Evolutionary conservation across 192 early-diverging fungal genomes (phyloP).

Genomic region (Linnemannia zychae): DNA sequence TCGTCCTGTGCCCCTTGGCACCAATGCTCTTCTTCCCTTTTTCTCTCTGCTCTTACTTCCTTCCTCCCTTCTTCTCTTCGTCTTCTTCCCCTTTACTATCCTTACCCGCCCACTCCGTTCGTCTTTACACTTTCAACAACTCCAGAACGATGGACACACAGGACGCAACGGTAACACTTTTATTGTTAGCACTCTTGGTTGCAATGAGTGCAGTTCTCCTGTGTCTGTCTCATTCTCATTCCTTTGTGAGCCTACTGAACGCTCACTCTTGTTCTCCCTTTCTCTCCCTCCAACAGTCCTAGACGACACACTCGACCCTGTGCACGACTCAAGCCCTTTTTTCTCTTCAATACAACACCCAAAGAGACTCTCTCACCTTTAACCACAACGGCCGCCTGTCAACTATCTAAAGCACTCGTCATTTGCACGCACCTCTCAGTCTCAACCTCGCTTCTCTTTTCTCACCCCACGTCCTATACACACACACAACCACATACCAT

Average conservation of each 20-base stretch:
- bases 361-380: background rate
- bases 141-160: background rate
- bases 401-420: too few relatives aligned
- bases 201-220: background rate
- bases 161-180: background rate
- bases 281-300: background rate
- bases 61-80: background rate
- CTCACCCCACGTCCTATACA: background rate
- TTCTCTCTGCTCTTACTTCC: background rate
- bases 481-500: background rate
- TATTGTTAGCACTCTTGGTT: background rate
- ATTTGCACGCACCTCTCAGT: background rate
- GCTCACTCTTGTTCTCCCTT: background rate
- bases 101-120: background rate
- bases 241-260: background rate
- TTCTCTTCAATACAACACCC: background rate
- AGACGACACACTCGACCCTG: background rate
- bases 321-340: background rate
- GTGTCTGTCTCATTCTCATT: background rate
- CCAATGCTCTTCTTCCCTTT: background rate
- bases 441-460: background rate
- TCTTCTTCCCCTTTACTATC: background rate
- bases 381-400: background rate
- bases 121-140: background rate
- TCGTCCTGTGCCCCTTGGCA: background rate